Percentiles rank a stretch among this genome's conserved stretches.
phyloP scores from a whole-genome alignment of 2,329 filamentous ascomycete species.

The Helicocarpus griseus region DNA sequence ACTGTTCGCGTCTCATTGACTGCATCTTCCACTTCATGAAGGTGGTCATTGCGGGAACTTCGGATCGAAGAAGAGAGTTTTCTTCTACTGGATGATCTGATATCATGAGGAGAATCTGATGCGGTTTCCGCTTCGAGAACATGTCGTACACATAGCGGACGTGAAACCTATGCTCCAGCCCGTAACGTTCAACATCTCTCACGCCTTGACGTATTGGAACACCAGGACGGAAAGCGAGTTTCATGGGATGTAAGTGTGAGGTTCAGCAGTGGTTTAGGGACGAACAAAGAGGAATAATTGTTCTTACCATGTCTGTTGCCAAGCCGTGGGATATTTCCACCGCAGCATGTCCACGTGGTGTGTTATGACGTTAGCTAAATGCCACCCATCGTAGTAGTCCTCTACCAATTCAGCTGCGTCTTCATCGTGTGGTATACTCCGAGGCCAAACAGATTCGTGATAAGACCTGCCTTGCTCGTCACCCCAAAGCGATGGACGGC shows the following conservation, averaged over 20 bases:
- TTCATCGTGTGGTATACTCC: neutral
- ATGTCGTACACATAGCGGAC: neutral
- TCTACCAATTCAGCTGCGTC: neutral
- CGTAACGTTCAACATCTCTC: neutral
- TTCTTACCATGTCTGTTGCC: neutral
- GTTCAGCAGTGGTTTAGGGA: neutral
- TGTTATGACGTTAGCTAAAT: neutral
- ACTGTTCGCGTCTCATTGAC: neutral
- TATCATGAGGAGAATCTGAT: neutral
- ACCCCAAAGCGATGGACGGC: neutral
- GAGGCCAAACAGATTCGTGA: neutral
- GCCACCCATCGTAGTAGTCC: neutral
- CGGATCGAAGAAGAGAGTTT: neutral
- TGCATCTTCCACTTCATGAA: slow-evolving; percentile 2
- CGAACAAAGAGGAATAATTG: neutral
- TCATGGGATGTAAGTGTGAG: neutral
- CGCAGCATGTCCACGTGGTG: neutral
- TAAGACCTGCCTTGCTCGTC: neutral
- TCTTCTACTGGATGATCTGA: neutral
- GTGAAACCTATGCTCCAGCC: neutral
- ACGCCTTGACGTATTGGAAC: neutral
- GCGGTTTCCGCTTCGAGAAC: slow-evolving; percentile 1
- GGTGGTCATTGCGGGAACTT: neutral
- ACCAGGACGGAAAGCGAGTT: neutral
- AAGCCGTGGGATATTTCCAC: neutral